Evolutionary conservation across 305 asterid genomes (phyloP).

Genomic region (Fraxinus xanthoxyloides): DNA sequence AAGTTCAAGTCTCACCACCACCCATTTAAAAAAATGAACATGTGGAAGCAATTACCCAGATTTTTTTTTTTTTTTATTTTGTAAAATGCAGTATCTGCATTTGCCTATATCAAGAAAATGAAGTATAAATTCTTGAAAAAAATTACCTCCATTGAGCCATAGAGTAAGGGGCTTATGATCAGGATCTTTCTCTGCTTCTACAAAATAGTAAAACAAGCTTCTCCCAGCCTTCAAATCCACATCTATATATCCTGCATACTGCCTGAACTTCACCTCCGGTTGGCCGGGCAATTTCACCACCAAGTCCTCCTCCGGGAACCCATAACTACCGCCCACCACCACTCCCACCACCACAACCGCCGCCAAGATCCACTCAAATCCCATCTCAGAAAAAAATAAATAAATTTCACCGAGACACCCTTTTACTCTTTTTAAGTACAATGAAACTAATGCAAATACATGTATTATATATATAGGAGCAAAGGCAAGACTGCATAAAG

Average conservation of each 20-base stretch:
- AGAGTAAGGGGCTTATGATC: slow-evolving; percentile 68
- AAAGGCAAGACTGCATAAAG: slow-evolving; percentile 4
- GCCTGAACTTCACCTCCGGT: slow-evolving; percentile 70
- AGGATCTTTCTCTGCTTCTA: slow-evolving; percentile 77
- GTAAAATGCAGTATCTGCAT: background rate
- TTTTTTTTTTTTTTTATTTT: background rate
- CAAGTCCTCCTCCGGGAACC: slow-evolving; percentile 71
- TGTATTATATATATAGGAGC: background rate
- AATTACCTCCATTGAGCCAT: slow-evolving; percentile 92
- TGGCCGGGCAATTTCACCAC: slow-evolving; percentile 81
- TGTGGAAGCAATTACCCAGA: background rate
- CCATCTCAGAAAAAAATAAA: slow-evolving; percentile 30
- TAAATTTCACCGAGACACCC: background rate
- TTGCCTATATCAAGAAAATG: background rate
- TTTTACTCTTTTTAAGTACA: background rate
- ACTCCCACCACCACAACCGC: slow-evolving; percentile 35
- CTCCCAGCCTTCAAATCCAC: slow-evolving; percentile 74
- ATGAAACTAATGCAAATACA: slow-evolving; percentile 5
- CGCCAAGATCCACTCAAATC: slow-evolving; percentile 38
- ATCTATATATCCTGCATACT: slow-evolving; percentile 90
- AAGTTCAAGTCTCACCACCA: background rate
- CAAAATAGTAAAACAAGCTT: slow-evolving; percentile 88
- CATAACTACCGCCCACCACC: slow-evolving; percentile 42
- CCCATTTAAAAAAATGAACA: background rate
- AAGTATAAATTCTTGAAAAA: slow-evolving; percentile 3